Evolutionary conservation across 305 asterid genomes (phyloP), one percentile per base, ranked within the genome.

Genomic region (Fraxinus sp.): DNA sequence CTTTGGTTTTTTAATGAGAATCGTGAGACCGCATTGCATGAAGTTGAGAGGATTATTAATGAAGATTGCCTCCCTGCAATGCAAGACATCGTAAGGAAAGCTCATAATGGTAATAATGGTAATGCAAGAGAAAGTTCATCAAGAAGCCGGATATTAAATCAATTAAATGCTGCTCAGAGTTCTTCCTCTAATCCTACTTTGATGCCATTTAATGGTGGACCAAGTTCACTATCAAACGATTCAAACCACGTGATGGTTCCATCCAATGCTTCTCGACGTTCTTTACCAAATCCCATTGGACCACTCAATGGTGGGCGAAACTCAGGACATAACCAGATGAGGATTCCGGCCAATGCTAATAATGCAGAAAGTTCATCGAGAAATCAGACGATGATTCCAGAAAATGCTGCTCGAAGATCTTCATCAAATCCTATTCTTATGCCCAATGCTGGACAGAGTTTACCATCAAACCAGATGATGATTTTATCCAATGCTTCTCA

Each of bases 11-110:
- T 88, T 52, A 78, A 20, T n/a, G 77, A 84, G 18, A 71, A 84
- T 18, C 83, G 87, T 1, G 32, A 3, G 5, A 7, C 16, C 20
- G 79, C 85, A 32, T 28, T 7, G 71, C 24, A n/a, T 16, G 85
- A 70, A 30, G 44, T 91, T 2, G 81, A 37, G 24, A 85, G 28
- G 0, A 16, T 89, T 76, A 5, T 88, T 0, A n/a, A 9, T 11
- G 77, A 83, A 2, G 84, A 86, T 0, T 89, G 82, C 85, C 24
- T 88, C 46, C 87, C 81, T 1, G 88, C 84, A 13, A 78, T 88
- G 5, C 16, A 83, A 1, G 94, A 91, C 85, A 76, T 91, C 14
- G 74, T 84, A 84, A 83, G 77, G 81, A 26, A 2, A 20, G 88
- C 87, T 24, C 78, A 73, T 28, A 28, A 28, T 28, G 32, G 32